Percentiles rank a stretch among this genome's conserved stretches.
phyloP scores from a whole-genome alignment of 345 rosid species.

The Zanthoxylum bungeanum region DNA sequence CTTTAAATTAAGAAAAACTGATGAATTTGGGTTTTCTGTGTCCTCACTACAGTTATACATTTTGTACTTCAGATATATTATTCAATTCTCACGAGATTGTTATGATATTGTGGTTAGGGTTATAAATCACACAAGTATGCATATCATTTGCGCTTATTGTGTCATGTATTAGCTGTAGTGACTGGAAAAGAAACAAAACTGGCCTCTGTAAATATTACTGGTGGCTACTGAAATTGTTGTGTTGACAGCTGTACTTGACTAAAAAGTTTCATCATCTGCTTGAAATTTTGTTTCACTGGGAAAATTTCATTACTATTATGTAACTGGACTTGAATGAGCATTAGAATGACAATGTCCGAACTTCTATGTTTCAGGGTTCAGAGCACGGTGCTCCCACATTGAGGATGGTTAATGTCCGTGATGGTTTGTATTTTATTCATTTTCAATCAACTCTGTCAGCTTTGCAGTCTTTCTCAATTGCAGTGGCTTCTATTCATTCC shows the following conservation, averaged over 20 bases:
- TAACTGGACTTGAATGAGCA: slow-evolving; percentile 5
- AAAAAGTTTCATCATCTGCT: background rate
- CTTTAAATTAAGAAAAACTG: slow-evolving; percentile 1
- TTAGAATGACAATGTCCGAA: slow-evolving; percentile 7
- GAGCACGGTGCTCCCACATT: slow-evolving; percentile 46
- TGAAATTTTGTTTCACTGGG: background rate
- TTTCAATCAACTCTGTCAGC: slow-evolving; percentile 67
- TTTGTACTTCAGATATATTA: background rate
- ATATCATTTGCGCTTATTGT: background rate
- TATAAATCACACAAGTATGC: background rate
- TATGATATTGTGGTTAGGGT: background rate
- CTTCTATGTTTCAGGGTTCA: slow-evolving; percentile 53
- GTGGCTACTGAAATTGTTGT: background rate
- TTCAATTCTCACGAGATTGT: background rate
- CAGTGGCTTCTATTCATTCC: slow-evolving; percentile 74
- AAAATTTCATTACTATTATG: background rate
- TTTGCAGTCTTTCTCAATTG: slow-evolving; percentile 77
- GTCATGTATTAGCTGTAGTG: background rate
- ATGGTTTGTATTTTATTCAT: slow-evolving; percentile 68
- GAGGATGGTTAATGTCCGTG: slow-evolving; percentile 65
- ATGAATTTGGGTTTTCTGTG: slow-evolving; percentile 1
- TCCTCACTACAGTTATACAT: background rate
- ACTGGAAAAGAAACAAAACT: background rate
- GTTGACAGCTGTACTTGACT: background rate
- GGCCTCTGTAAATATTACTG: background rate